Evolutionary conservation across 2,329 filamentous ascomycete species (phyloP).

Genomic region (Karstenula rhodostoma): DNA sequence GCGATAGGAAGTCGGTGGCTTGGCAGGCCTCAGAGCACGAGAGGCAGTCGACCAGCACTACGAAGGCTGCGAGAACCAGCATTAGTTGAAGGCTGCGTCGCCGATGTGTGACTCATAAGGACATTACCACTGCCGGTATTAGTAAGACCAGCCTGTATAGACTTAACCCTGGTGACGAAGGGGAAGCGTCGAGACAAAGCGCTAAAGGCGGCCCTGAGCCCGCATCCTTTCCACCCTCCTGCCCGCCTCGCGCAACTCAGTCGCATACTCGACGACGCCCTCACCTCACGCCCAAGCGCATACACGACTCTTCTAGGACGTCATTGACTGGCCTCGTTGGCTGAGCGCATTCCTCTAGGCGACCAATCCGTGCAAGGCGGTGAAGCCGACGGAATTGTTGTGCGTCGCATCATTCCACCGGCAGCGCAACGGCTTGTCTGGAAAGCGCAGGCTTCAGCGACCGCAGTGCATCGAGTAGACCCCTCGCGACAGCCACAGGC

Average conservation of each 20-base stretch:
- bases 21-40: constrained; percentile 6
- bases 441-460: constrained; percentile 6
- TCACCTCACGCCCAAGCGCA: not conserved
- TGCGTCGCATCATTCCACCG: constrained; percentile 1
- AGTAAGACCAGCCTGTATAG: constrained; percentile 18
- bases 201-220: constrained; percentile 16
- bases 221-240: not conserved
- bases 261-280: constrained; percentile 2
- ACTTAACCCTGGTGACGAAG: constrained; percentile 2
- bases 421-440: constrained; percentile 9
- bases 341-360: constrained; percentile 9
- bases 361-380: not conserved
- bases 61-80: not conserved
- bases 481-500: not conserved
- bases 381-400: not conserved
- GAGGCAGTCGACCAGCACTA: not conserved
- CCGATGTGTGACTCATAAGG: constrained; percentile 20
- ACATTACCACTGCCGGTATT: constrained; percentile 11
- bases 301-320: not conserved
- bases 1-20: constrained; percentile 12
- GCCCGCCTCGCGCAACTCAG: constrained; percentile 4
- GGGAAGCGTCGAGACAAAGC: not conserved
- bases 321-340: not conserved
- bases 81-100: not conserved
- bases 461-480: constrained; percentile 3